phyloP scores from a whole-genome alignment of 2,329 filamentous ascomycete species.

The Ambrosiella cleistominuta region DNA sequence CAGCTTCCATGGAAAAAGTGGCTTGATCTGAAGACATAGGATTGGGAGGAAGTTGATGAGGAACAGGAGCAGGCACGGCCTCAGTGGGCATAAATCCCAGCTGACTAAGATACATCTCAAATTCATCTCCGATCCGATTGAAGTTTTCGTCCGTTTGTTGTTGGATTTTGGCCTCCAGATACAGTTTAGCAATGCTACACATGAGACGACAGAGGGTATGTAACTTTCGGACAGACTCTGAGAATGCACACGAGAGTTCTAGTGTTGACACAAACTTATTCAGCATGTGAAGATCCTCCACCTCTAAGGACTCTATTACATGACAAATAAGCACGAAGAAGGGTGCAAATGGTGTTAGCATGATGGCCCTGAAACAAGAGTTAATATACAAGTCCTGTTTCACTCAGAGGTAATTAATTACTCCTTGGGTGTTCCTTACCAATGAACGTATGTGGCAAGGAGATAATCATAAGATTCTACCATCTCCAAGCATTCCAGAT shows the following conservation, averaged over 20 bases:
- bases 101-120: constrained; percentile 47
- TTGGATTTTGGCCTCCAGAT: constrained; percentile 40
- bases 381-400: background rate
- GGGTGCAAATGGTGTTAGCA: constrained; percentile 40
- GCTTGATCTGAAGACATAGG: background rate
- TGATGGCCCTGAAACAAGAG: constrained; percentile 26
- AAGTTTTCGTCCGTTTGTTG: constrained; percentile 29
- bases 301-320: constrained; percentile 34
- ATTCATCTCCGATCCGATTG: constrained; percentile 36
- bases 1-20: constrained; percentile 17
- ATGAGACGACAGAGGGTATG: constrained; percentile 46
- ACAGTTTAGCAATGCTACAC: constrained; percentile 40
- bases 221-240: constrained; percentile 41
- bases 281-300: constrained; percentile 35
- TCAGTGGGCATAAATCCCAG: constrained; percentile 34
- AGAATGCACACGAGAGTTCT: constrained; percentile 31
- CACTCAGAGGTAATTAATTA: background rate
- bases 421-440: constrained; percentile 23
- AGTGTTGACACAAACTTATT: constrained; percentile 39
- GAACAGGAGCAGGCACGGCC: background rate
- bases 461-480: constrained; percentile 25
- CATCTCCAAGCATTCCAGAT: constrained; percentile 28
- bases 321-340: constrained; percentile 43
- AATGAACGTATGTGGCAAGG: constrained; percentile 33
- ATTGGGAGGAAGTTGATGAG: background rate